Percentiles rank a stretch among this genome's conserved stretches.
Conservation (phyloP, 176 grass and related monocot genomes). For the Melocanna baccifera region DNA sequence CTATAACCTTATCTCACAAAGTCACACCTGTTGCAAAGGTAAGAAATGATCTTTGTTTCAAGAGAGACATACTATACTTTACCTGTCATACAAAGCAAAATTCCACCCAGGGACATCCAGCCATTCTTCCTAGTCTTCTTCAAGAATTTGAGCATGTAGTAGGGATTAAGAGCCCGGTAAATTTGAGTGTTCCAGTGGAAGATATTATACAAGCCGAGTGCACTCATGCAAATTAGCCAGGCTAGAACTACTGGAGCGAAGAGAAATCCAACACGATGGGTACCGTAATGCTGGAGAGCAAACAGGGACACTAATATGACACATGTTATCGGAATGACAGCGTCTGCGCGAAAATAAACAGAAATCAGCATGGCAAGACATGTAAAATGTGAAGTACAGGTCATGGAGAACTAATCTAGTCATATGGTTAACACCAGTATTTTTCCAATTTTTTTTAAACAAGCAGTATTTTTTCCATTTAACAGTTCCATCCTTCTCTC, state of each 20-base stretch:
- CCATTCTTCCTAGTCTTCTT: conserved; percentile 90
- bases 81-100: conserved; percentile 97
- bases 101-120: conserved; percentile 96
- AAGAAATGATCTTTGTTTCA: neutral
- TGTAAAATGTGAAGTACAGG: neutral
- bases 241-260: conserved; percentile 79
- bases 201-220: conserved; percentile 87
- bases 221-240: conserved; percentile 79
- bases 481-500: neutral
- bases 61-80: neutral
- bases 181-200: conserved; percentile 70
- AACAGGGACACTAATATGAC: conserved; percentile 76
- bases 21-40: neutral
- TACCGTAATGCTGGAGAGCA: conserved; percentile 90
- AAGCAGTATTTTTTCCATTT: neutral
- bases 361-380: neutral
- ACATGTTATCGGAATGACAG: conserved; percentile 81
- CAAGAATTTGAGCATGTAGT: conserved; percentile 78
- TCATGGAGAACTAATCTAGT: neutral
- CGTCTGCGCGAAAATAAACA: conserved; percentile 39
- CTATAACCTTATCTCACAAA: neutral
- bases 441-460: neutral
- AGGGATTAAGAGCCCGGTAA: conserved; percentile 69
- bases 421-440: neutral
- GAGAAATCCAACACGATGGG: conserved; percentile 74